A percentile compares a stretch with the other conserved stretches of the same genome.
Conservation (phyloP, 2,329 filamentous ascomycete species). For the Alternaria atra region DNA sequence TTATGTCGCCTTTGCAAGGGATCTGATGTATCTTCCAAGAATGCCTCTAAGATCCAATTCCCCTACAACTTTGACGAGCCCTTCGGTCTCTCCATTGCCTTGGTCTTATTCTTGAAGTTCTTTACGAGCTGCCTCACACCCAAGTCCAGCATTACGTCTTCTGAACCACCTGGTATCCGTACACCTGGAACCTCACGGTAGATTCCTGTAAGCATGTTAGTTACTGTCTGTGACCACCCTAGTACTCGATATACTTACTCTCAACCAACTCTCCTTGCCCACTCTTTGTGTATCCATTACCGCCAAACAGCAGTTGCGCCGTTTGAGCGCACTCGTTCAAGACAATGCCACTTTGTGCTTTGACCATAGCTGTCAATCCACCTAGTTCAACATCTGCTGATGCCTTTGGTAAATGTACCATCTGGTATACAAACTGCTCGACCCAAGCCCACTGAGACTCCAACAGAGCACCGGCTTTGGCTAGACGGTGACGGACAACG, state of each 20-base stretch:
- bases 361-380: slow-evolving; percentile 75
- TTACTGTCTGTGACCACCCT: not conserved
- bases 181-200: slow-evolving; percentile 70
- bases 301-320: slow-evolving; percentile 76
- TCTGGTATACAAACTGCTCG: slow-evolving; percentile 74
- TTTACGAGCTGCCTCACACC: slow-evolving; percentile 75
- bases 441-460: slow-evolving; percentile 78
- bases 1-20: not conserved
- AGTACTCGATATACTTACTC: slow-evolving; percentile 58
- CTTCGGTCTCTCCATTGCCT: slow-evolving; percentile 57
- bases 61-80: slow-evolving; percentile 57
- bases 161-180: slow-evolving; percentile 71
- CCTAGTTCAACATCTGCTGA: slow-evolving; percentile 72
- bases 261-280: slow-evolving; percentile 77
- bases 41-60: not conserved
- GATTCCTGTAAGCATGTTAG: slow-evolving; percentile 57
- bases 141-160: slow-evolving; percentile 77
- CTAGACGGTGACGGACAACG: slow-evolving; percentile 76
- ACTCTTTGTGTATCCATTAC: slow-evolving; percentile 74
- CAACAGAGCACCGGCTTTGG: slow-evolving; percentile 72
- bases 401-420: slow-evolving; percentile 68
- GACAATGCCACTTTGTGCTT: slow-evolving; percentile 77
- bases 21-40: not conserved
- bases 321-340: slow-evolving; percentile 75
- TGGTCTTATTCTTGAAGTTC: slow-evolving; percentile 69